Base-by-base conservation (phyloP, 371 early-diverging fungal species). In the Amoeboaphelidium occidentale region DNA sequence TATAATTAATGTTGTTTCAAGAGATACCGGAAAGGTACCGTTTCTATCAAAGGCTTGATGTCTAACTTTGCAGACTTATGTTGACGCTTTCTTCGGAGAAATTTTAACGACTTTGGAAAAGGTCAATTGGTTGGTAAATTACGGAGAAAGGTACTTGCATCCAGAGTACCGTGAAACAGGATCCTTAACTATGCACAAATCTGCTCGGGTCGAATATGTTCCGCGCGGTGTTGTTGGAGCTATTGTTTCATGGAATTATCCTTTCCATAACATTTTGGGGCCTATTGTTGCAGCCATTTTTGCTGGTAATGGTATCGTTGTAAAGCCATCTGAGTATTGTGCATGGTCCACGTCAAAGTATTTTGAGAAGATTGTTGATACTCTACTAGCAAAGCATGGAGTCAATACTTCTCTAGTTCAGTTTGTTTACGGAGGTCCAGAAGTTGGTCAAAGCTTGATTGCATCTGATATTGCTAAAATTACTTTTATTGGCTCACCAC, bases 61-160 rank as follows among this genome's bases (percentile, higher is more conserved):
- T 32, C 39, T 32, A 32, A 17, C 39, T 10, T 17, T 32, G 39
- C 39, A 32, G 39, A 17, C 6, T 32, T 10, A 32, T 63, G 65
- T 85, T 24, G 87, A 86, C 61, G 85, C 83, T 13, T 73, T 72
- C 39, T 70, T 85, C 46, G 85, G 85, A 49, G 85, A 85, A 56
- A 74, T 84, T 13, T 65, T 84, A 51, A 74, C 77, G 0, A 80
- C 79, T 0, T 74, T 77, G 50, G 86, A 78, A 39, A 79, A 81
- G 48, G 65, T 86, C 41, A 71, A 74, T 25, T 86, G 83, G 82
- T 81, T 78, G 2, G 74, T 84, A 55, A 73, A 72, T 32, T 59
- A 84, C 50, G 86, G 84, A 43, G 86, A 84, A 58, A 49, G 59
- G 17, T 75, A 69, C 1, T 65, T 86, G 46, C 52, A 63, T 39